These are phyloP conservation scores for Lunularia cruciata DNA, from an alignment of 225 moss, liverwort and hornwort genomes.

Conservation along the genomic window DNA sequence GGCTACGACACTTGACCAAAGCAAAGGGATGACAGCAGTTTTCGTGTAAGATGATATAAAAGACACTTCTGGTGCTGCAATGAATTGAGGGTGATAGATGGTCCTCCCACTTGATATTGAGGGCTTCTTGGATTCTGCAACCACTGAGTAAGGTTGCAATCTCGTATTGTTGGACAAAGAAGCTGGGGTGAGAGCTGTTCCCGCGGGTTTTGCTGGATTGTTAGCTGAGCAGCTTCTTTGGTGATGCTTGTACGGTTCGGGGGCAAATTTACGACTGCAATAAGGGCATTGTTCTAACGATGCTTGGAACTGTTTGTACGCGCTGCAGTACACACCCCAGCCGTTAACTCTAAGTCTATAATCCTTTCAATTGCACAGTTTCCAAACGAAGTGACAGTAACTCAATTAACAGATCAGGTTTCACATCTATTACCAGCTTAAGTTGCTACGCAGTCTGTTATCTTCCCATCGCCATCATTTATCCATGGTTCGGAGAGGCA, in stretches of 20 bases:
- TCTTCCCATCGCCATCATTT: too few species aligned
- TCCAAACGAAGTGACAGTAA: too few species aligned
- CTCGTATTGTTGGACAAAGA: conserved; percentile 58
- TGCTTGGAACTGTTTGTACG: conserved; percentile 57
- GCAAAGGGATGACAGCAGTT: not conserved
- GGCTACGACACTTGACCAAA: not conserved
- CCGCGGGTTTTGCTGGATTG: conserved; percentile 66
- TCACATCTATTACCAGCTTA: too few species aligned
- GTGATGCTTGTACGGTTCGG: conserved; percentile 57
- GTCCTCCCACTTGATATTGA: conserved; percentile 49
- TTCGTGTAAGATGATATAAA: not conserved
- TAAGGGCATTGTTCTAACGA: conserved; percentile 57
- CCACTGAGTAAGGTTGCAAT: conserved; percentile 45
- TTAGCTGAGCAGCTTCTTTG: conserved; percentile 55
- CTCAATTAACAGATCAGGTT: too few species aligned
- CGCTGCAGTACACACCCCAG: conserved; percentile 37
- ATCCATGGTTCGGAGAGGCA: not conserved
- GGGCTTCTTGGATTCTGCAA: conserved; percentile 38
- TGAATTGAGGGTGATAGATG: not conserved
- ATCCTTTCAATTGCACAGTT: too few species aligned
- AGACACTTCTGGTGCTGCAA: not conserved
- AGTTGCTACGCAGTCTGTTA: too few species aligned
- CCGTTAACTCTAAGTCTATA: not conserved
- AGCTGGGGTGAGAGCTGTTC: conserved; percentile 57
- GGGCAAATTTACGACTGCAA: conserved; percentile 59